Conservation (phyloP, 805 yeast genomes). For the Phaffomyces thermotolerans region DNA sequence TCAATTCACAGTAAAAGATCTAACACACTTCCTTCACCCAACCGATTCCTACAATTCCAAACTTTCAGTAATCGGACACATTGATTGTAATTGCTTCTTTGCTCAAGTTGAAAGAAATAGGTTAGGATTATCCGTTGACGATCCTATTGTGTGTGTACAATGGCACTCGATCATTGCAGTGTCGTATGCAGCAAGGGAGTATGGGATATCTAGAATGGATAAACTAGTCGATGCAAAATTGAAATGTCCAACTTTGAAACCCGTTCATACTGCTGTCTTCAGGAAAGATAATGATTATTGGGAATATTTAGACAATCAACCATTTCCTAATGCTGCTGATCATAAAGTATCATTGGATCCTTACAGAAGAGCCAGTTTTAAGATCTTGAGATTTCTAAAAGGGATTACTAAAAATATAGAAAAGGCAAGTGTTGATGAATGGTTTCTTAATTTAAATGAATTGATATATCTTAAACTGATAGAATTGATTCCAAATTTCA, state of each 20-base stretch:
- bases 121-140: slow-evolving; percentile 52
- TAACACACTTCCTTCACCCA: slow-evolving; percentile 40
- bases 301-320: slow-evolving; percentile 47
- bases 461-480: slow-evolving; percentile 40
- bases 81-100: slow-evolving; percentile 92
- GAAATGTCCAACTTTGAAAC: slow-evolving; percentile 69
- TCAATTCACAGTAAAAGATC: slow-evolving; percentile 40
- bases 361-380: slow-evolving; percentile 79
- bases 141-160: slow-evolving; percentile 91
- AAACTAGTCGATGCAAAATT: slow-evolving; percentile 55
- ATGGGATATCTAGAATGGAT: slow-evolving; percentile 77
- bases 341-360: slow-evolving; percentile 91
- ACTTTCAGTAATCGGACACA: slow-evolving; percentile 71
- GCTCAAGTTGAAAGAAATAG: slow-evolving; percentile 90
- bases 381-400: slow-evolving; percentile 61
- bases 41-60: slow-evolving; percentile 52
- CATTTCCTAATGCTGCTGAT: slow-evolving; percentile 46
- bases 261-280: slow-evolving; percentile 92
- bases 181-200: slow-evolving; percentile 80
- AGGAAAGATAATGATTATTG: slow-evolving; percentile 79
- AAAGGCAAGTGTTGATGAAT: slow-evolving; percentile 94
- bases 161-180: slow-evolving; percentile 91
- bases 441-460: slow-evolving; percentile 78
- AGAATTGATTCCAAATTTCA: slow-evolving; percentile 41
- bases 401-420: slow-evolving; percentile 63